A percentile compares a stretch with the other conserved stretches of the same genome.
These are phyloP conservation scores for Colletotrichum somersetense DNA, from an alignment of 2,329 filamentous ascomycete genomes.

Conservation along the genomic window DNA sequence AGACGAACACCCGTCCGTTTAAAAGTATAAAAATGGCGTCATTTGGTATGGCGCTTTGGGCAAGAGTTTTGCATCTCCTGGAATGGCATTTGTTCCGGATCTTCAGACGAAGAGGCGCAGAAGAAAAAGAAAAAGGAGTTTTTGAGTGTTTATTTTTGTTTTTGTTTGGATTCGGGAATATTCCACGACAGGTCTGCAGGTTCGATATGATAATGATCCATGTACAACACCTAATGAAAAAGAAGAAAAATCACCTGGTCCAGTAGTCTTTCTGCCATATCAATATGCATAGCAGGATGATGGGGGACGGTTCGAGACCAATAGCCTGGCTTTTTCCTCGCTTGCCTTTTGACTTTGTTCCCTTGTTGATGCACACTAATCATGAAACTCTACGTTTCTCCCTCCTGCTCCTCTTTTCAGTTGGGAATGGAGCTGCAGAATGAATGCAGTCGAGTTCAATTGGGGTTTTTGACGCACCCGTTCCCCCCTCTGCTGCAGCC, in stretches of 20 bases:
- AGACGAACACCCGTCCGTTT: conserved; percentile 6
- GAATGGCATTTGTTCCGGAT: conserved; percentile 21
- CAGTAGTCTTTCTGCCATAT: background rate
- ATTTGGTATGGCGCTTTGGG: conserved; percentile 37
- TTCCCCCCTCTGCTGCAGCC: conserved; percentile 18
- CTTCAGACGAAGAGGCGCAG: conserved; percentile 24
- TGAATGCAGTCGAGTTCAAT: background rate
- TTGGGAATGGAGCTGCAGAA: background rate
- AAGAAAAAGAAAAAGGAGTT: background rate
- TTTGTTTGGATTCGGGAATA: background rate
- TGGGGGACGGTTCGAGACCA: background rate
- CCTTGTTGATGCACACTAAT: conserved; percentile 6
- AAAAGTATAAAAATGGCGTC: conserved; percentile 34
- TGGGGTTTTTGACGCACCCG: background rate
- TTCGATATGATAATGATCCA: conserved; percentile 17
- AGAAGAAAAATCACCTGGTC: background rate
- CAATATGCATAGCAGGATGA: background rate
- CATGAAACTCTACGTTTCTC: conserved; percentile 14
- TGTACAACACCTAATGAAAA: conserved; percentile 19
- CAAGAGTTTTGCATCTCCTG: conserved; percentile 30
- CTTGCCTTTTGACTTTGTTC: background rate
- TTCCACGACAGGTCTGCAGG: background rate
- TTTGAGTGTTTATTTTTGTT: background rate
- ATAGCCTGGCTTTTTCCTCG: background rate
- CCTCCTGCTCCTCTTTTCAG: background rate